Conservation (phyloP, 768 basidiomycete genomes). For the Hygrocybe punicea region DNA sequence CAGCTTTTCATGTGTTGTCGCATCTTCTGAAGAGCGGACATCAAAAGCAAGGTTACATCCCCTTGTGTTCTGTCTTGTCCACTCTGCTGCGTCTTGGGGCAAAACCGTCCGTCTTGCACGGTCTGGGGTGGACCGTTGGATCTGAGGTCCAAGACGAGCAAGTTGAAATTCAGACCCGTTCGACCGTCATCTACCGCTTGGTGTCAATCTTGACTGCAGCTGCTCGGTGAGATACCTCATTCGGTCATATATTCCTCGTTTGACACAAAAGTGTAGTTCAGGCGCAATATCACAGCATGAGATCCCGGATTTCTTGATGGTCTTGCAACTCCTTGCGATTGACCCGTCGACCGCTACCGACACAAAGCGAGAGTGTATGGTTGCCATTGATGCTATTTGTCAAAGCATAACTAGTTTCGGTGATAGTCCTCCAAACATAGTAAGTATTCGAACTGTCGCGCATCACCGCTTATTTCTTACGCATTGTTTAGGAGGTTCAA, state of each 20-base stretch:
- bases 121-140: constrained; percentile 29
- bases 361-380: constrained; percentile 45
- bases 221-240: constrained; percentile 41
- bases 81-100: constrained; percentile 48
- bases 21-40: constrained; percentile 29
- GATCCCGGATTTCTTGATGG: constrained; percentile 46
- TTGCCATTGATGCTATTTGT: constrained; percentile 48
- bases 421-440: constrained; percentile 26
- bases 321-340: constrained; percentile 53
- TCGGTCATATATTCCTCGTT: neutral
- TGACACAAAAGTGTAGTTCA: neutral
- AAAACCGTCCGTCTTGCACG: constrained; percentile 32
- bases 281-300: constrained; percentile 30
- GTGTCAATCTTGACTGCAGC: constrained; percentile 42
- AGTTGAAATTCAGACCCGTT: constrained; percentile 22
- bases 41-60: constrained; percentile 26
- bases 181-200: constrained; percentile 39
- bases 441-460: constrained; percentile 13
- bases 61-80: constrained; percentile 33
- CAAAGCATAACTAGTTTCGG: constrained; percentile 35
- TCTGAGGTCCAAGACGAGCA: constrained; percentile 4
- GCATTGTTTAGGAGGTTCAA: constrained; percentile 40
- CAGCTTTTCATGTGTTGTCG: constrained; percentile 34
- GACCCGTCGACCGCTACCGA: constrained; percentile 48
- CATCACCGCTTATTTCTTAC: neutral